Evolutionary conservation across 306 rosid species (phyloP), one percentile per base, ranked within the genome.

Genomic region (Alnus glutinosa): DNA sequence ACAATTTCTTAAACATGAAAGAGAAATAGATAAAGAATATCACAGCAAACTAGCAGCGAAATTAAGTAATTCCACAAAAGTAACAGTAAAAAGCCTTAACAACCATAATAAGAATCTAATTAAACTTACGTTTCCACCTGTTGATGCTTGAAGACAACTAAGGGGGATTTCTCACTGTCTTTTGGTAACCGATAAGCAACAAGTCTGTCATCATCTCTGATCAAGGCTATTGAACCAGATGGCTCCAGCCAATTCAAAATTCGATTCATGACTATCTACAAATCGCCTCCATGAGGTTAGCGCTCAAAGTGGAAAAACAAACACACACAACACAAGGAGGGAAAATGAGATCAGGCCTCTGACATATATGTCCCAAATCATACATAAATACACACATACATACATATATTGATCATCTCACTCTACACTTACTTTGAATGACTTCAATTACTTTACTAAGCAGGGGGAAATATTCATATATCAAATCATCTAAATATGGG

Each of bases 171-270:
- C 76, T 84, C 90, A 59, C 28, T 66, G 75, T 82, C 77, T 79
- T 89, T 94, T 64, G 85, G 89, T 55, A 90, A 67, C 68, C 94
- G 92, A 76, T 94, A 94, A 54, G 96, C 97, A 0, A 89, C 96
- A 85, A 94, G 89, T 77, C 39, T 82, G 85, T 92, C 98, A 59
- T 78, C 90, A 81, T 90, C 93, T 85, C 96, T 89, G 51, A 92
- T 87, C 71, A 82, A 93, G 57, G 55, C 86, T 64, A 92, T 77
- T 5, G 72, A 84, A 76, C 87, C 92, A 75, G 87, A 83, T 49
- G 86, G 97, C 80, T 90, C 92, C 12, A 69, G 81, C 70, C 74
- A 13, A 30, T 86, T 86, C 79, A 80, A 73, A 67, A 92, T 84
- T 3, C 55, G 75, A 83, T 84, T 80, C 88, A 0, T 79, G 84